Base-by-base conservation (phyloP, 208 protist species). In the Trypanosoma rangeli region DNA sequence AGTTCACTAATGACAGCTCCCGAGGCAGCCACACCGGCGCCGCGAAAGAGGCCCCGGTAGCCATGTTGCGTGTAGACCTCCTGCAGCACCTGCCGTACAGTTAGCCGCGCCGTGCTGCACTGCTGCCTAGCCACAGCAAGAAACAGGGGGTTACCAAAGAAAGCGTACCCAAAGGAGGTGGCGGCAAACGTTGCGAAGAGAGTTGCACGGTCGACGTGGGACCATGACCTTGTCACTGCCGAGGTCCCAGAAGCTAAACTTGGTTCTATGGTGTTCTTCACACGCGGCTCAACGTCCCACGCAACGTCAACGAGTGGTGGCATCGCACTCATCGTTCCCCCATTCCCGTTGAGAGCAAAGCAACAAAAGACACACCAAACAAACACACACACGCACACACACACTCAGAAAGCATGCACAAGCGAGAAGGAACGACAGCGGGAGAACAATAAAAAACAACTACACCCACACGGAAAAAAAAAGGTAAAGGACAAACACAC, bases 91-190 rank as follows among this genome's bases (percentile, higher is more conserved):
- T 75, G 53, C 22, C 44, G 44, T 5, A 85, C 85, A 5, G 81
- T 75, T 20, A 92, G 70, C 44, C 39, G 75, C 24, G 62, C 61
- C 20, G 67, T 76, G n/a, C 70, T 76, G 74, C 79, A 90, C 78
- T 94, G 89, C 74, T 94, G 89, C 22, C 89, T 81, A 0, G 89
- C 78, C 52, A 94, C 90, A 33, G 81, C 83, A 13, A 94, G 78
- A 62, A 90, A 90, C 28, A 94, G 60, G 0, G 89, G 89, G 35
- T 94, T 85, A 13, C 82, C 85, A 15, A 87, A 56, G 28, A 91
- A 67, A 64, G 84, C 84, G 72, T 89, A 89, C 28, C 70, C 58
- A 64, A 90, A 83, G 35, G 89, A 90, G 26, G 89, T 92, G 61
- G 76, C 62, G 13, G 74, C 80, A 33, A 92, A 90, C 33, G 86